A percentile compares a stretch with the other conserved stretches of the same genome.
These are phyloP conservation scores for Candida railenensis DNA, from an alignment of 805 yeast genomes.

Conservation along the genomic window DNA sequence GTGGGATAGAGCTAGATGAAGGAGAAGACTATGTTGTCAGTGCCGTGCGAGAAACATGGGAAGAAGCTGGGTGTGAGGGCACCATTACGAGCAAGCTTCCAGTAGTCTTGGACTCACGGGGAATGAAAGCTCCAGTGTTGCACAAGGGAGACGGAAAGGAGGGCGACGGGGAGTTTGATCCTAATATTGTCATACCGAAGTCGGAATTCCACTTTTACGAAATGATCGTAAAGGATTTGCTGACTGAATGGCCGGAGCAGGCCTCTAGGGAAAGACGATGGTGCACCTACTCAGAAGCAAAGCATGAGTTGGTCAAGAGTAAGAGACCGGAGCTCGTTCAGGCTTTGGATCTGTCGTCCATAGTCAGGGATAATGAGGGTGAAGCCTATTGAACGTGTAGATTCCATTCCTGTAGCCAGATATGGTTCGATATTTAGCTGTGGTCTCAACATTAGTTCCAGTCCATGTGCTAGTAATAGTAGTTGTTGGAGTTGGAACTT, in stretches of 20 bases:
- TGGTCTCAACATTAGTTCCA: constrained; percentile 9
- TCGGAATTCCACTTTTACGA: constrained; percentile 90
- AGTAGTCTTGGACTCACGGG: constrained; percentile 57
- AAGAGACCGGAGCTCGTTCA: constrained; percentile 66
- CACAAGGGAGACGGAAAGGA: constrained; percentile 3
- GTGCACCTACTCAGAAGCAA: constrained; percentile 71
- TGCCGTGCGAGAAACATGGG: constrained; percentile 94
- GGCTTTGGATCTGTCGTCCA: constrained; percentile 59
- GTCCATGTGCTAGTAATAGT: constrained; percentile 10
- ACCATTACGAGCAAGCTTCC: constrained; percentile 56
- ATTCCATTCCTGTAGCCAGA: no score
- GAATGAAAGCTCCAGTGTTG: constrained; percentile 37
- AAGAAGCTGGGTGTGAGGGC: constrained; percentile 91
- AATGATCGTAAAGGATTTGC: constrained; percentile 57
- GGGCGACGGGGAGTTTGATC: constrained; percentile 30
- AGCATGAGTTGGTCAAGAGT: constrained; percentile 52
- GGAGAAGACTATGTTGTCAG: constrained; percentile 43
- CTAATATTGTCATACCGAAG: constrained; percentile 53
- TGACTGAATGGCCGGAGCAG: constrained; percentile 75
- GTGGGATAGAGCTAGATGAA: constrained; percentile 91
- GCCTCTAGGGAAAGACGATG: constrained; percentile 64
- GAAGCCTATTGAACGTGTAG: not conserved
- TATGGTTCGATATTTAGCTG: no score
- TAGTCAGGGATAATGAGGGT: constrained; percentile 32
- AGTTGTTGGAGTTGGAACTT: not conserved